These are phyloP conservation scores for Pugionium dolabratum DNA, from an alignment of 345 rosid species.

Conservation along the genomic window DNA sequence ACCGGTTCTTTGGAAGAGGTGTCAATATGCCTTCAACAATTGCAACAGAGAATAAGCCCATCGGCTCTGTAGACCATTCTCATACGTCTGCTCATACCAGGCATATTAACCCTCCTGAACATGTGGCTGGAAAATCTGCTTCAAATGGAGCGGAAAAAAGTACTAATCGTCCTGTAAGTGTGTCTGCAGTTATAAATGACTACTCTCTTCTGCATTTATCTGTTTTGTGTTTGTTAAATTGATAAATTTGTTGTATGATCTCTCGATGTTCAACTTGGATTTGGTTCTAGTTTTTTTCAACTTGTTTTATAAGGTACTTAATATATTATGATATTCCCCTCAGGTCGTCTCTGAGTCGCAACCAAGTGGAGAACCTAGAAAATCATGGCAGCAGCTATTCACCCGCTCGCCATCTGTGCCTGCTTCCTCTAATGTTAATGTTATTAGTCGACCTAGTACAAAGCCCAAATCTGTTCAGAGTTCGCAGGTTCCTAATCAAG, in stretches of 20 bases:
- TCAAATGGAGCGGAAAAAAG: conserved; percentile 58
- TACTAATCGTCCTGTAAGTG: conserved; percentile 57
- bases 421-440: conserved; percentile 55
- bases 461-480: conserved; percentile 51
- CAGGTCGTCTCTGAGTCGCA: conserved; percentile 71
- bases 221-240: too few relatives aligned
- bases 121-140: conserved; percentile 43
- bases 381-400: conserved; percentile 93
- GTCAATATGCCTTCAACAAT: conserved; percentile 45
- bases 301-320: too few relatives aligned
- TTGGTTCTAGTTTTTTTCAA: too few relatives aligned
- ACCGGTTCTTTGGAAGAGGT: conserved; percentile 77
- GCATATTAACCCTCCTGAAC: conserved; percentile 58
- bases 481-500: conserved; percentile 47
- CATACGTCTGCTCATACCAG: conserved; percentile 51
- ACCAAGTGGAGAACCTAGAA: conserved; percentile 58
- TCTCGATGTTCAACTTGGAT: too few relatives aligned
- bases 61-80: conserved; percentile 50
- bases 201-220: too few relatives aligned
- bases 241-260: too few relatives aligned
- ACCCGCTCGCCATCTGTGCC: conserved; percentile 59
- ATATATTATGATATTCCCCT: conserved; percentile 33
- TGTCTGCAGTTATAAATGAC: too few relatives aligned
- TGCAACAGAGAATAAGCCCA: conserved; percentile 61
- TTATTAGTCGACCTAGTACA: conserved; percentile 68